Percentiles rank a stretch among this genome's conserved stretches.
phyloP scores from a whole-genome alignment of 768 basidiomycete genomes.

The Cyclocybe aegerita region DNA sequence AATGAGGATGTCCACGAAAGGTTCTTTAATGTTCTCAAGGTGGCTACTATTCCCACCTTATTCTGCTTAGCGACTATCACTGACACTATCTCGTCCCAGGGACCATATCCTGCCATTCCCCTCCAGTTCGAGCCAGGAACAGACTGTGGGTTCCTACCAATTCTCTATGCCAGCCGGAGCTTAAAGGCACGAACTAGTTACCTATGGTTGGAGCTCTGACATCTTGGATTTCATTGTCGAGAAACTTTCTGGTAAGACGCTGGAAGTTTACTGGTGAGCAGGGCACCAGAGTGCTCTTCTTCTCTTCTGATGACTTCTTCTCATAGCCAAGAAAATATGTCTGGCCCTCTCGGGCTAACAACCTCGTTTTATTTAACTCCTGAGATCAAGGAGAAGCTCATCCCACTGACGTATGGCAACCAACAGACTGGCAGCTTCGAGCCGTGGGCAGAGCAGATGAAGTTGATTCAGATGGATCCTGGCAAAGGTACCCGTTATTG shows the following conservation, averaged over 20 bases:
- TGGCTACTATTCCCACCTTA: not conserved
- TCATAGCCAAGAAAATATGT: constrained; percentile 31
- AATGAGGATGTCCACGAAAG: constrained; percentile 5
- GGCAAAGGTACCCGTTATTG: constrained; percentile 17
- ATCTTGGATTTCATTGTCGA: constrained; percentile 31
- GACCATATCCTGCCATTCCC: constrained; percentile 20
- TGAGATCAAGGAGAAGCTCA: constrained; percentile 16
- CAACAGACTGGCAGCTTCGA: constrained; percentile 19
- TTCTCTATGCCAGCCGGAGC: not conserved
- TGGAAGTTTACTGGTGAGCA: no score
- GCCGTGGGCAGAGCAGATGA: constrained; percentile 14
- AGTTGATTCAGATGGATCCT: constrained; percentile 25
- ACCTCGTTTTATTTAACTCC: constrained; percentile 28
- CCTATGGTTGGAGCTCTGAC: constrained; percentile 30
- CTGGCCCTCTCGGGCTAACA: constrained; percentile 27
- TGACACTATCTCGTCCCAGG: constrained; percentile 16
- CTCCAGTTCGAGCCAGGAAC: constrained; percentile 30
- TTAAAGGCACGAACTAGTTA: constrained; percentile 13
- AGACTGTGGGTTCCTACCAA: constrained; percentile 18
- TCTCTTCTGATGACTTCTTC: no score
- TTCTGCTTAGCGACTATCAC: not conserved
- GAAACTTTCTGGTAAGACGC: constrained; percentile 24
- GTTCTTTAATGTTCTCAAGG: constrained; percentile 19
- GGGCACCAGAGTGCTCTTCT: no score
- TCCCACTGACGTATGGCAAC: constrained; percentile 22